These are phyloP conservation scores for Teratosphaeria zuluensis DNA, from an alignment of 2,329 filamentous ascomycete species.

Conservation along the genomic window DNA sequence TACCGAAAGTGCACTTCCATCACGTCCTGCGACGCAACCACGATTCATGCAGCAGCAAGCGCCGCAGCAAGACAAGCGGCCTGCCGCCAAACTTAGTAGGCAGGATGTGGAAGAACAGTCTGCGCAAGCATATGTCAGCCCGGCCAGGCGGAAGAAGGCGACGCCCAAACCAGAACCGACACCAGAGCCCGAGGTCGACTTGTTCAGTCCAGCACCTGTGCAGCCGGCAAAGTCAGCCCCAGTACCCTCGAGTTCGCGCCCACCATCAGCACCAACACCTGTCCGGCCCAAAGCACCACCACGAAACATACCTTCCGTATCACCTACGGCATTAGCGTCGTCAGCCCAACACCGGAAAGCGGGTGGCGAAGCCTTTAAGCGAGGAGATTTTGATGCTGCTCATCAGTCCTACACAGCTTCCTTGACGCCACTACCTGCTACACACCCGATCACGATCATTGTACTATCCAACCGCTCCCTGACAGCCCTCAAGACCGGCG, in stretches of 20 bases:
- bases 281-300: slow-evolving; percentile 40
- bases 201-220: slow-evolving; percentile 21
- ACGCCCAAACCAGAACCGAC: slow-evolving; percentile 31
- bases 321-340: slow-evolving; percentile 58
- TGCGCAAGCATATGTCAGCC: slow-evolving; percentile 77
- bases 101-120: slow-evolving; percentile 70
- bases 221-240: slow-evolving; percentile 2
- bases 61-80: slow-evolving; percentile 31
- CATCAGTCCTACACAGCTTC: slow-evolving; percentile 75
- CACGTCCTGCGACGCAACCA: slow-evolving; percentile 30
- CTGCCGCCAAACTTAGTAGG: slow-evolving; percentile 54
- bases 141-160: slow-evolving; percentile 66
- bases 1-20: slow-evolving; percentile 25
- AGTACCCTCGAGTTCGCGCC: not conserved
- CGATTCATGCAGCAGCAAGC: slow-evolving; percentile 29
- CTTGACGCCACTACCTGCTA: slow-evolving; percentile 60
- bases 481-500: slow-evolving; percentile 82
- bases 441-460: slow-evolving; percentile 78
- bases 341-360: slow-evolving; percentile 70
- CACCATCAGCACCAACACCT: slow-evolving; percentile 26
- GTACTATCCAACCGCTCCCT: slow-evolving; percentile 84
- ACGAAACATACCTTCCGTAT: slow-evolving; percentile 57
- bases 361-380: slow-evolving; percentile 84
- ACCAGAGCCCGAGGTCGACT: slow-evolving; percentile 24
- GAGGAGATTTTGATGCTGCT: slow-evolving; percentile 81